phyloP scores from a whole-genome alignment of 257 asterid species.

The Solanum dulcamara region DNA sequence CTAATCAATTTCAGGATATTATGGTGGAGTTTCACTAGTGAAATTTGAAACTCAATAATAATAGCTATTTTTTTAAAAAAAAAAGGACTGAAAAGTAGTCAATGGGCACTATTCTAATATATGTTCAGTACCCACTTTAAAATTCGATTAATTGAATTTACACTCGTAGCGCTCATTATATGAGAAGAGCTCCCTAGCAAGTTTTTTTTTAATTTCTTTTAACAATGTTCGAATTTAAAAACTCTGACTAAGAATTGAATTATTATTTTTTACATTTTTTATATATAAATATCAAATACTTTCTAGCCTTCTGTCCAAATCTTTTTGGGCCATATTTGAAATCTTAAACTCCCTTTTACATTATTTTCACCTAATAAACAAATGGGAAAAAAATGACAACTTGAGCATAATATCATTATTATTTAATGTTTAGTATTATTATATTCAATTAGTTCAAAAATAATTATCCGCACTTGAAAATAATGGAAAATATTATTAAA shows the following conservation, averaged over 20 bases:
- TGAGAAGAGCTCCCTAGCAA: neutral
- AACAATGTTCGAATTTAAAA: neutral
- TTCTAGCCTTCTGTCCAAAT: neutral
- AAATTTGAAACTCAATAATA: neutral
- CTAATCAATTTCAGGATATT: neutral
- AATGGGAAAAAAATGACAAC: neutral
- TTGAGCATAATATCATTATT: neutral
- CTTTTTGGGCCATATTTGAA: neutral
- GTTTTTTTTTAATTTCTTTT: too few species aligned
- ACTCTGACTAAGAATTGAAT: neutral
- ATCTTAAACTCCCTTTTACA: neutral
- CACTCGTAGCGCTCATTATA: neutral
- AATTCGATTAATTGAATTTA: neutral
- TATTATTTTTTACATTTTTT: neutral
- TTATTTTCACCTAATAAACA: neutral
- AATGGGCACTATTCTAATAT: neutral
- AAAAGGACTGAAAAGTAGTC: neutral
- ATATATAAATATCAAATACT: neutral
- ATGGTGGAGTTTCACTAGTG: neutral
- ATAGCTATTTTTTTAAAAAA: too few species aligned
- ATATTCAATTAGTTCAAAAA: neutral
- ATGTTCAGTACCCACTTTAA: neutral
- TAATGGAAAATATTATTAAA: neutral
- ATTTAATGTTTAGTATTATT: neutral
- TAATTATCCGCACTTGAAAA: neutral